Evolutionary conservation across 768 basidiomycete species (phyloP).

Genomic region (Clitopilus hobsonii): DNA sequence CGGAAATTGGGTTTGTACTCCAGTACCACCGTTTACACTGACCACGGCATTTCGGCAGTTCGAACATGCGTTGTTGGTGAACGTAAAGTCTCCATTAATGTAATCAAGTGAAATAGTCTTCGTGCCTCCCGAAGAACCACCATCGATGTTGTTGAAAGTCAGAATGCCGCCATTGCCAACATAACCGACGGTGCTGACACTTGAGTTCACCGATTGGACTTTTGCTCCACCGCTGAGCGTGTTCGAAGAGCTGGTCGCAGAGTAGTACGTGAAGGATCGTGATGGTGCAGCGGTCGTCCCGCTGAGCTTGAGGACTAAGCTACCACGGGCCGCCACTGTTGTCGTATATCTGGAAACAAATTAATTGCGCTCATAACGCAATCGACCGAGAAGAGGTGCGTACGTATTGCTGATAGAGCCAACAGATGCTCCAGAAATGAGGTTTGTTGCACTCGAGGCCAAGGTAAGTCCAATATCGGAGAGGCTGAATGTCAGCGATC

Average conservation of each 20-base stretch:
- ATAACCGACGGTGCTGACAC: slow-evolving; percentile 34
- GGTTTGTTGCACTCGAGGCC: slow-evolving; percentile 29
- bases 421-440: slow-evolving; percentile 33
- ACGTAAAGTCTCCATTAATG: slow-evolving; percentile 41
- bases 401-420: slow-evolving; percentile 32
- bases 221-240: slow-evolving; percentile 33
- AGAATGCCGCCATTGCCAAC: slow-evolving; percentile 39
- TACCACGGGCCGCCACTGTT: slow-evolving; percentile 28
- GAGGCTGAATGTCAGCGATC: slow-evolving; percentile 36
- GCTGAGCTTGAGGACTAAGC: slow-evolving; percentile 32
- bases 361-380: not conserved
- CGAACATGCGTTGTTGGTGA: slow-evolving; percentile 40
- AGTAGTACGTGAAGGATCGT: slow-evolving; percentile 30
- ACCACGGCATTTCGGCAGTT: slow-evolving; percentile 44
- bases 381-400: slow-evolving; percentile 4
- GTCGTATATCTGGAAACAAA: slow-evolving; percentile 29
- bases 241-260: slow-evolving; percentile 26
- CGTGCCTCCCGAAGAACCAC: slow-evolving; percentile 34
- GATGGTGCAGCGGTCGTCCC: slow-evolving; percentile 17
- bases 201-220: slow-evolving; percentile 28
- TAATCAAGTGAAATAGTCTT: slow-evolving; percentile 41
- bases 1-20: slow-evolving; percentile 41
- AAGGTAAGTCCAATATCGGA: slow-evolving; percentile 38
- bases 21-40: slow-evolving; percentile 39
- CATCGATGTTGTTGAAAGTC: slow-evolving; percentile 36